These are phyloP conservation scores for Lomentospora prolificans DNA, from an alignment of 2,329 filamentous ascomycete genomes.

Conservation along the genomic window DNA sequence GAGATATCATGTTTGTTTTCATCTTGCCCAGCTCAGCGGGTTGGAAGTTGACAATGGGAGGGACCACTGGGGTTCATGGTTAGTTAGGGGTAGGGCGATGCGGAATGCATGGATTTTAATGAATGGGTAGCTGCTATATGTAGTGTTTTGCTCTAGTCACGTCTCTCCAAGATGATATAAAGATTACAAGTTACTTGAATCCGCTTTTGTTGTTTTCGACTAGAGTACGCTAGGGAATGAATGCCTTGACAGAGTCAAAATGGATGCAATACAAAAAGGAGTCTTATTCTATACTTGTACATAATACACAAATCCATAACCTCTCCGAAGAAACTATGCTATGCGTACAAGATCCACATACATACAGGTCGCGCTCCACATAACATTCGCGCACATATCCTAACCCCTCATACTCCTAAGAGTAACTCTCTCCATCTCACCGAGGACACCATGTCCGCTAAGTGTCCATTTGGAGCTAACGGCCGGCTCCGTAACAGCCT, in stretches of 20 bases:
- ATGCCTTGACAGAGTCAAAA: too few species aligned
- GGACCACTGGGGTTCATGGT: background rate
- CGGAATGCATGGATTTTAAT: background rate
- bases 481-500: conserved; percentile 56
- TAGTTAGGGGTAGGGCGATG: background rate
- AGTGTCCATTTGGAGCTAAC: conserved; percentile 79
- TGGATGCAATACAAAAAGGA: too few species aligned
- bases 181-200: background rate
- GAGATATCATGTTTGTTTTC: background rate
- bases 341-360: conserved; percentile 1
- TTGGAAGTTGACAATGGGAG: too few species aligned
- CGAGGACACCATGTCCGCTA: conserved; percentile 70
- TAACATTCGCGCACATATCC: too few species aligned
- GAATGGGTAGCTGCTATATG: too few species aligned
- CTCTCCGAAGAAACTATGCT: background rate
- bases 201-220: too few species aligned
- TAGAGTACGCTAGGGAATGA: too few species aligned
- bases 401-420: conserved; percentile 39
- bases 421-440: conserved; percentile 68
- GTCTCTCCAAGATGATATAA: too few species aligned
- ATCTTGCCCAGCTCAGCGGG: too few species aligned
- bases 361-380: background rate
- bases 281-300: conserved; percentile 3
- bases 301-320: background rate
- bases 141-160: too few species aligned